Evolutionary conservation across 2,329 filamentous ascomycete genomes (phyloP), one percentile per base, ranked within the genome.

Genomic region (Macrophomina tecta): DNA sequence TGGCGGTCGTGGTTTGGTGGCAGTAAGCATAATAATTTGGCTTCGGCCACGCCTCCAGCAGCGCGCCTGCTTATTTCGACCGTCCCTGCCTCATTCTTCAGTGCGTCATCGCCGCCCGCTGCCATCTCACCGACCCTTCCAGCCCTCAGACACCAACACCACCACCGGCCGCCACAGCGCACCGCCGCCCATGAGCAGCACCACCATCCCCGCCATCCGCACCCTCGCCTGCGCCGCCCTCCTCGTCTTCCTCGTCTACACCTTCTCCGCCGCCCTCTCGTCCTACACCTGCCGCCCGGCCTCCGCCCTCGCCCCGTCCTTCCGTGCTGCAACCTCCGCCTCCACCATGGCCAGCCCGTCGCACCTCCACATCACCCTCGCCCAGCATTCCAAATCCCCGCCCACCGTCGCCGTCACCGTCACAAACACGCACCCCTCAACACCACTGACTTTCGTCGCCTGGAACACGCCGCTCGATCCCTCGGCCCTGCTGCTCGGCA

Each of bases 381-480:
- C 70, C 2, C 76, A 79, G 62, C 72, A 70, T 8, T 74, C 73
- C 8, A 71, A 69, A 7, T 70, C 69, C 16, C 77, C 77, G 1
- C 74, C 75, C 8, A 74, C 74, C 0, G 58, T 81, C 12, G 72
- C 75, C 14, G 73, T 81, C 28, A 78, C 75, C 0, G 69, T 81
- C 56, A 74, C 75, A 9, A 82, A 81, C 65, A 73, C 71, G 46
- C 73, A 73, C 51, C 73, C 75, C 1, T 69, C 72, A 8, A 73
- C 73, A 2, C 70, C 77, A 1, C 75, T 78, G 66, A 79, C 79
- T 0, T 61, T 82, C 7, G 70, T 79, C 30, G 77, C 73, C 69
- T 82, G 80, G 80, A 74, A 76, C 55, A 79, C 79, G 1, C 80
- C 80, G 5, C 70, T 82, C 49, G 80, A 82, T 66, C 68, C 73